These are phyloP conservation scores for Termitomyces sp. DNA, from an alignment of 768 basidiomycete species.

Conservation along the genomic window DNA sequence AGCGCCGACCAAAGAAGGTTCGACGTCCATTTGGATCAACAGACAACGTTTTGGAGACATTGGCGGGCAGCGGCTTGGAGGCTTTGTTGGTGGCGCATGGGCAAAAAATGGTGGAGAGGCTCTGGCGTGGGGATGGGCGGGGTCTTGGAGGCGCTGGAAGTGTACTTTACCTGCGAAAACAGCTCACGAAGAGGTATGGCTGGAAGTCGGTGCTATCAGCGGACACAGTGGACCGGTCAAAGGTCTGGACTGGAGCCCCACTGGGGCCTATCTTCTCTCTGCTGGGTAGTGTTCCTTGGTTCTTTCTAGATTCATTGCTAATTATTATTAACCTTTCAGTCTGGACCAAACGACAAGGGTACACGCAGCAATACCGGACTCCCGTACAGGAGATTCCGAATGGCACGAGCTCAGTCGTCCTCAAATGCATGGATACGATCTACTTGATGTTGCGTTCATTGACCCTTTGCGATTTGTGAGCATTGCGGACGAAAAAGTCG, in stretches of 20 bases:
- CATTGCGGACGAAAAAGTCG: conserved; percentile 95
- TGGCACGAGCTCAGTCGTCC: conserved; percentile 94
- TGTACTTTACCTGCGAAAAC: conserved; percentile 28
- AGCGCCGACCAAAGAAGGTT: conserved; percentile 31
- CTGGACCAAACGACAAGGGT: conserved; percentile 91
- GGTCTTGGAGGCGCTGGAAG: conserved; percentile 89
- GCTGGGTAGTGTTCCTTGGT: conserved; percentile 55
- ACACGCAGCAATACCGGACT: conserved; percentile 56
- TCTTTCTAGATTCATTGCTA: background rate
- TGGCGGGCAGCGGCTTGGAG: conserved; percentile 86
- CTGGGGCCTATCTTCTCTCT: conserved; percentile 83
- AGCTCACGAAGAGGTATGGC: conserved; percentile 55
- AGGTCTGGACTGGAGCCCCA: conserved; percentile 83
- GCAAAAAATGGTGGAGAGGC: conserved; percentile 57
- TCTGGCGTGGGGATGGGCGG: conserved; percentile 91
- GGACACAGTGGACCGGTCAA: conserved; percentile 84
- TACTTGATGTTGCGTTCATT: conserved; percentile 78
- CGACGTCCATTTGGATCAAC: conserved; percentile 84
- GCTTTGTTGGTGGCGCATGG: conserved; percentile 93
- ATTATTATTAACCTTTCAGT: conserved; percentile 43
- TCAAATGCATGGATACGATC: conserved; percentile 95
- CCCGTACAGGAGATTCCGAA: conserved; percentile 10
- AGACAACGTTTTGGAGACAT: conserved; percentile 91
- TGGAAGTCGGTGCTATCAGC: conserved; percentile 72
- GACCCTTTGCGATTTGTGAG: conserved; percentile 79